Evolutionary conservation across 108 stramenopile genomes (phyloP).

Genomic region (Parmales sp.): DNA sequence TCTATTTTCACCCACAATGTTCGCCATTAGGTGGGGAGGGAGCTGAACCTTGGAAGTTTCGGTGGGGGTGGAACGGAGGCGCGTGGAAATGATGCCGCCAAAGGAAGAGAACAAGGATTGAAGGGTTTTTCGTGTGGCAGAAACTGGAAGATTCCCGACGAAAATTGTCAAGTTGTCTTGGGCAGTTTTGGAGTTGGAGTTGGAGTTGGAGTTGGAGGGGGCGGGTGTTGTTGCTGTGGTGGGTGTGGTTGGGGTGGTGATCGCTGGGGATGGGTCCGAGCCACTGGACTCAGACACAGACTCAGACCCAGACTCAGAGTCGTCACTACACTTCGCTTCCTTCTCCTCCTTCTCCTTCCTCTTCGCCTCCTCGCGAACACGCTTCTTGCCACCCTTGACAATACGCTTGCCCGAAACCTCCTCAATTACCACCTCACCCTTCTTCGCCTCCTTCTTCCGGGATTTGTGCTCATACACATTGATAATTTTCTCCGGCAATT

Average conservation of each 20-base stretch:
- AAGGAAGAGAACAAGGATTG: background rate
- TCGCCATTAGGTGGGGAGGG: background rate
- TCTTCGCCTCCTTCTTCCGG: no score
- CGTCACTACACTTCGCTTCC: no score
- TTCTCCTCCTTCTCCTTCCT: background rate
- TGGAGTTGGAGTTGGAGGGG: background rate
- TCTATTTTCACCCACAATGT: background rate
- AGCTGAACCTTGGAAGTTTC: background rate
- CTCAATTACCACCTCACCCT: no score
- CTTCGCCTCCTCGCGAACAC: background rate
- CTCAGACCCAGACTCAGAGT: no score
- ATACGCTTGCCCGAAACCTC: background rate
- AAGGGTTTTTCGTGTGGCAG: background rate
- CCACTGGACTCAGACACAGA: no score
- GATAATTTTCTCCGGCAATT: no score
- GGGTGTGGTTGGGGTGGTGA: no score
- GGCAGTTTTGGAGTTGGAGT: background rate
- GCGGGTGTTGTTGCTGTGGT: background rate
- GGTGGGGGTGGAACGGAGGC: background rate
- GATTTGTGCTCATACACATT: no score
- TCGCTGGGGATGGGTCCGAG: no score
- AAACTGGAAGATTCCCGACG: background rate
- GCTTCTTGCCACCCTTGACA: constrained; percentile 8
- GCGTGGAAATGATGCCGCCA: background rate
- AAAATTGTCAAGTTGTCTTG: background rate